These are phyloP conservation scores for Glycine tomentella DNA, from an alignment of 306 rosid genomes.

Conservation along the genomic window DNA sequence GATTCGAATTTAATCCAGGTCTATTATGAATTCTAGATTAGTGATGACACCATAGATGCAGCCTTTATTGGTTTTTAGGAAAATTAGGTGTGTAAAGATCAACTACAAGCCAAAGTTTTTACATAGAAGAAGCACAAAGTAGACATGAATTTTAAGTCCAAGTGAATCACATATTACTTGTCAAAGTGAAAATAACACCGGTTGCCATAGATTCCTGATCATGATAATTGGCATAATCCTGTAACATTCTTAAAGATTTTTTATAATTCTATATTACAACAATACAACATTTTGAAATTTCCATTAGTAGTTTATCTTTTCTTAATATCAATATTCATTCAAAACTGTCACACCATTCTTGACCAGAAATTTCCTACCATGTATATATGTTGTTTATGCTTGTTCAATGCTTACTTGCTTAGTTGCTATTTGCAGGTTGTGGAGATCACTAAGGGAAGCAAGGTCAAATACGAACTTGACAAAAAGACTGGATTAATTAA, in stretches of 20 bases:
- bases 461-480: constrained; percentile 97
- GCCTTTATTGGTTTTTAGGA: constrained; percentile 2
- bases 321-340: background rate
- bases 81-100: background rate
- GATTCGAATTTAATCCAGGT: background rate
- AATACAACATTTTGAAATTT: constrained; percentile 13
- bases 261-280: background rate
- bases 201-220: background rate
- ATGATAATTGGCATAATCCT: constrained; percentile 3
- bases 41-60: background rate
- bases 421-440: constrained; percentile 71
- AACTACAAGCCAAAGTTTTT: background rate
- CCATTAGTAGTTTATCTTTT: background rate
- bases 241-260: background rate
- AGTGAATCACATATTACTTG: background rate
- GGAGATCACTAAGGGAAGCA: constrained; percentile 94
- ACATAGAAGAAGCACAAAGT: constrained; percentile 12
- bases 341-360: constrained; percentile 23
- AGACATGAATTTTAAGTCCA: background rate
- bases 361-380: background rate
- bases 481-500: constrained; percentile 95
- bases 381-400: constrained; percentile 15
- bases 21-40: constrained; percentile 18
- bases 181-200: constrained; percentile 3
- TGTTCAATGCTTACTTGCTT: constrained; percentile 47